Percentiles rank a stretch among this genome's conserved stretches.
Evolutionary conservation across 2,329 filamentous ascomycete genomes (phyloP).

Genomic region (Fusarium armeniacum): DNA sequence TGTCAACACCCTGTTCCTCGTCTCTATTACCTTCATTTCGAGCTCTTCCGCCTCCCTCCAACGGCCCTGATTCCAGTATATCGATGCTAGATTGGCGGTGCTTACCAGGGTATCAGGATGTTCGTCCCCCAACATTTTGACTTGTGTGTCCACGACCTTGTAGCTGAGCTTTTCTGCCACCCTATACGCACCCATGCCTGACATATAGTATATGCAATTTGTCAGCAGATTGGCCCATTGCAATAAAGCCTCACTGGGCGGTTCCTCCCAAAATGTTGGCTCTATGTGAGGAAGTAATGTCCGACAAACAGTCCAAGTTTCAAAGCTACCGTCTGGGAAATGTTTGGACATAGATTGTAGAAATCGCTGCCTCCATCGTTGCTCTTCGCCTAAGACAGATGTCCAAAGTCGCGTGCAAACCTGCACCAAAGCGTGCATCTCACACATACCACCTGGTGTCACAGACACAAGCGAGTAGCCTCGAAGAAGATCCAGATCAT

Average conservation of each 20-base stretch:
- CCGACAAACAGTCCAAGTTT: background rate
- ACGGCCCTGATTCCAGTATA: background rate
- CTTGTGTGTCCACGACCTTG: too few relatives aligned
- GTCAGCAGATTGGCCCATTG: too few relatives aligned
- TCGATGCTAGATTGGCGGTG: background rate
- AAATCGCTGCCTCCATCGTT: constrained; percentile 7
- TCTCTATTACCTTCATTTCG: background rate
- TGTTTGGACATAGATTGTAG: background rate
- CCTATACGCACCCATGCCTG: too few relatives aligned
- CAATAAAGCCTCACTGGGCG: too few relatives aligned
- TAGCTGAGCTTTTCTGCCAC: constrained; percentile 2
- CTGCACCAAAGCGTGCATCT: constrained; percentile 20
- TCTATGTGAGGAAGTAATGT: too few relatives aligned
- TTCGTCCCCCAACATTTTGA: constrained; percentile 1
- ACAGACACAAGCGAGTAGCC: constrained; percentile 20
- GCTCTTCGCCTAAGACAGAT: background rate
- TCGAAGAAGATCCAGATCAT: constrained; percentile 29
- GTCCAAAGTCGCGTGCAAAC: constrained; percentile 10
- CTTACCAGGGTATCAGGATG: background rate
- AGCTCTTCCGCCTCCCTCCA: constrained; percentile 1
- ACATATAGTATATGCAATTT: too few relatives aligned
- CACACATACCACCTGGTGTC: background rate
- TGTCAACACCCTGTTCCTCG: too few relatives aligned
- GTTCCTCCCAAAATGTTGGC: too few relatives aligned
- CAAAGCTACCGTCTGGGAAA: constrained; percentile 3